These are phyloP conservation scores for Salvia miltiorrhiza DNA, from an alignment of 257 asterid genomes.

Conservation along the genomic window DNA sequence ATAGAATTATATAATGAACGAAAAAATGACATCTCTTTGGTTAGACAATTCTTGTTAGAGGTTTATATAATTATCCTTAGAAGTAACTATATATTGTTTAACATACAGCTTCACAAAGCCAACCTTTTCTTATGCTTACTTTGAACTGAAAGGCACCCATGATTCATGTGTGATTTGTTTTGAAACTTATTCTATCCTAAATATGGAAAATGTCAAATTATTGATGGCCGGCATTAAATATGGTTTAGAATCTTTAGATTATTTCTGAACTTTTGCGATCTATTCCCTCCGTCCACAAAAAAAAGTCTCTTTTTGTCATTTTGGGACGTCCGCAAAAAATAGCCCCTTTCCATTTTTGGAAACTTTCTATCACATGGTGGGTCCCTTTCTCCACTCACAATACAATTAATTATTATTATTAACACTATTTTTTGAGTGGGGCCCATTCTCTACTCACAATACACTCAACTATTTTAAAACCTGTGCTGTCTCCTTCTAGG, in stretches of 20 bases:
- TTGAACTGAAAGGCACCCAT: background rate
- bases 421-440: no score
- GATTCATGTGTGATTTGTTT: background rate
- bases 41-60: background rate
- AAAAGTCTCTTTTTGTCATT: no score
- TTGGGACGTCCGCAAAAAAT: no score
- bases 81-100: background rate
- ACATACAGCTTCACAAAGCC: background rate
- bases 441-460: no score
- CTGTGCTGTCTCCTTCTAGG: no score
- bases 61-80: background rate
- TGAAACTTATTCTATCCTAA: background rate
- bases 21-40: background rate
- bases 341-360: no score
- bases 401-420: no score
- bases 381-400: no score
- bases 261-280: background rate
- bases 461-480: no score
- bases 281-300: no score
- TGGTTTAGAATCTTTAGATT: background rate
- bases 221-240: background rate
- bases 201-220: background rate
- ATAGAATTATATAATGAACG: background rate
- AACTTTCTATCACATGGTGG: no score
- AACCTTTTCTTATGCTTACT: background rate